phyloP scores from a whole-genome alignment of 1,284 basidiomycete genomes.

The Ceratobasidium sp. region DNA sequence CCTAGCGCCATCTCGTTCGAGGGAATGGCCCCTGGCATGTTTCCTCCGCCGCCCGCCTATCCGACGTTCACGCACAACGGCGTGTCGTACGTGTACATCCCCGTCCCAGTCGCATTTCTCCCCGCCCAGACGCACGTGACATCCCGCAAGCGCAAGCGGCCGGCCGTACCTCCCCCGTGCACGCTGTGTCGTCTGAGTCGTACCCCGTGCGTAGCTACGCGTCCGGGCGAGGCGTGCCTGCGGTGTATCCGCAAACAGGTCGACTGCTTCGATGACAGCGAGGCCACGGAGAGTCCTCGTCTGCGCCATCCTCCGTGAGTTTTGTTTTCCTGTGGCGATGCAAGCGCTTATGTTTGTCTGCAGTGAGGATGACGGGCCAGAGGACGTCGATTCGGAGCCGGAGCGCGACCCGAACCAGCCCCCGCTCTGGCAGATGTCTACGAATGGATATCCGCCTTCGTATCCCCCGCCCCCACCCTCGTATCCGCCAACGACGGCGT shows the following conservation, averaged over 20 bases:
- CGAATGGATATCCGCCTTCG: slow-evolving; percentile 24
- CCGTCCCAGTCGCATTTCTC: slow-evolving; percentile 27
- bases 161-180: slow-evolving; percentile 23
- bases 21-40: background rate
- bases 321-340: slow-evolving; percentile 9
- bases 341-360: background rate
- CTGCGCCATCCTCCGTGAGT: slow-evolving; percentile 37
- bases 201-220: slow-evolving; percentile 25
- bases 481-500: background rate
- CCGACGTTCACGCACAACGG: slow-evolving; percentile 34
- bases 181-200: slow-evolving; percentile 35
- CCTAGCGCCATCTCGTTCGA: slow-evolving; percentile 8
- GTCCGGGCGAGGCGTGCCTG: slow-evolving; percentile 30
- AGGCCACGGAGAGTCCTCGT: slow-evolving; percentile 2
- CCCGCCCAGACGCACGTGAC: slow-evolving; percentile 16
- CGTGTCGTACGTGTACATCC: slow-evolving; percentile 16
- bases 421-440: slow-evolving; percentile 23
- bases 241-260: slow-evolving; percentile 37
- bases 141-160: slow-evolving; percentile 38
- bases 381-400: slow-evolving; percentile 37
- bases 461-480: background rate
- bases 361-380: slow-evolving; percentile 21
- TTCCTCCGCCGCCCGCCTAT: slow-evolving; percentile 13
- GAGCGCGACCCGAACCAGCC: slow-evolving; percentile 22
- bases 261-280: slow-evolving; percentile 32